Evolutionary conservation across 495 filamentous ascomycete species (phyloP), one percentile per base, ranked within the genome.

Genomic region (Xylaria palmicola): DNA sequence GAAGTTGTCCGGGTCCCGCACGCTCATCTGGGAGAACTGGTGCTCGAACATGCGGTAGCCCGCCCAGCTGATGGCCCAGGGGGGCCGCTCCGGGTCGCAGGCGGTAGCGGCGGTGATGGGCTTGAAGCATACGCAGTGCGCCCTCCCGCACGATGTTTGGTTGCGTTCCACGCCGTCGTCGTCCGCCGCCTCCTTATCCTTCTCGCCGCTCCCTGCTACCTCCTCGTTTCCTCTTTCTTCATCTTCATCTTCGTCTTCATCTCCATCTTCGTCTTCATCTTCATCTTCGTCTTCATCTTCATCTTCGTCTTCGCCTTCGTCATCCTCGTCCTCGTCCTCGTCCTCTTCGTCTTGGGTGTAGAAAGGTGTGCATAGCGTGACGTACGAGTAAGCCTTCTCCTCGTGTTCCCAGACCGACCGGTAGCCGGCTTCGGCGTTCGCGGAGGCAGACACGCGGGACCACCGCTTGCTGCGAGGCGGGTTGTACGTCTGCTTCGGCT

Each of bases 71-170:
- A 81, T 22, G 29, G 72, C 56, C 67, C 69, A 82, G 0, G 72
- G 65, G 45, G n/a, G n/a, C n/a, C 80, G 75, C 7, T 76, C 73
- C 0, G 77, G 77, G 44, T 81, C 72, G 13, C 74, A 72, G 6
- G 59, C 20, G 2, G n/a, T 36, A 6, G 6, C 13, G 10, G 27
- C 27, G 27, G 48, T 20, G 3, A 65, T 66, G 6, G 65, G 69
- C 56, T 75, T 76, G 39, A 66, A 56, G 68, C 79, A 82, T 13
- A 77, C 19, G 62, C 79, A 81, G 10, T 47, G 51, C 24, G 64
- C 71, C 44, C 66, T 61, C 27, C 69, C 68, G 30, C 65, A 68
- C 9, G 13, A 3, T 36, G 36, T 32, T 43, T 20, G 10, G 37
- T 27, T 19, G 3, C 10, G n/a, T n/a, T n/a, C n/a, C n/a, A n/a